Evolutionary conservation across 2,329 filamentous ascomycete species (phyloP).

Genomic region (Cryphonectria nitschkei): DNA sequence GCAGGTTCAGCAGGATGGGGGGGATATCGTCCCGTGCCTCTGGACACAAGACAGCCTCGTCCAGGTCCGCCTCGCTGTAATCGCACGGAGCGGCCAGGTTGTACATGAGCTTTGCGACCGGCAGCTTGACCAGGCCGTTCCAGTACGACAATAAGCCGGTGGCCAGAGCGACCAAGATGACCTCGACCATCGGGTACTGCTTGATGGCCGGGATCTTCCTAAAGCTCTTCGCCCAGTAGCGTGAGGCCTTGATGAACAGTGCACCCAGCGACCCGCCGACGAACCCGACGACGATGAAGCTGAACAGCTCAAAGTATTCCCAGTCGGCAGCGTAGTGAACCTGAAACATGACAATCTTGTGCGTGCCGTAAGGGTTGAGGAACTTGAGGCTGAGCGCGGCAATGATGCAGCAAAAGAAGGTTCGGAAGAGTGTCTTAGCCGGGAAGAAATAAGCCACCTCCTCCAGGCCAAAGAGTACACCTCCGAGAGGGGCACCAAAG

Average conservation of each 20-base stretch:
- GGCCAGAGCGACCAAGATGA: constrained; percentile 81
- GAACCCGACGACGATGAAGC: constrained; percentile 84
- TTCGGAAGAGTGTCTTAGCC: constrained; percentile 93
- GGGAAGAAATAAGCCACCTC: constrained; percentile 98
- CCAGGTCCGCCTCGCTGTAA: constrained; percentile 64
- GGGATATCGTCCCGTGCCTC: constrained; percentile 74
- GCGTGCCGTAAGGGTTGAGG: constrained; percentile 91
- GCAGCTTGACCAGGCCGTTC: constrained; percentile 87
- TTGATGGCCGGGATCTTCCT: constrained; percentile 82
- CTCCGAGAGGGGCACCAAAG: constrained; percentile 85
- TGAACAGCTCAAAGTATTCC: constrained; percentile 87
- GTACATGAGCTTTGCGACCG: constrained; percentile 87
- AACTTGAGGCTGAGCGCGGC: constrained; percentile 93
- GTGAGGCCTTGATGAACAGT: constrained; percentile 94
- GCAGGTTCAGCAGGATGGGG: constrained; percentile 70
- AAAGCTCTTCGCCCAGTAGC: constrained; percentile 87
- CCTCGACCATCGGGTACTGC: constrained; percentile 81
- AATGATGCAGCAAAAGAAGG: constrained; percentile 97
- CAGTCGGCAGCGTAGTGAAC: constrained; percentile 90
- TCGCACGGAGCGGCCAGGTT: constrained; percentile 90
- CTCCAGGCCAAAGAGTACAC: constrained; percentile 90
- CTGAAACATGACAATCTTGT: constrained; percentile 96
- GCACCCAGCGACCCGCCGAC: constrained; percentile 85
- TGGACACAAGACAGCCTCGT: constrained; percentile 78
- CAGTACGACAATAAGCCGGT: constrained; percentile 90